Evolutionary conservation across 192 early-diverging fungal genomes (phyloP).

Genomic region (Rhizoclosmatium sp.): DNA sequence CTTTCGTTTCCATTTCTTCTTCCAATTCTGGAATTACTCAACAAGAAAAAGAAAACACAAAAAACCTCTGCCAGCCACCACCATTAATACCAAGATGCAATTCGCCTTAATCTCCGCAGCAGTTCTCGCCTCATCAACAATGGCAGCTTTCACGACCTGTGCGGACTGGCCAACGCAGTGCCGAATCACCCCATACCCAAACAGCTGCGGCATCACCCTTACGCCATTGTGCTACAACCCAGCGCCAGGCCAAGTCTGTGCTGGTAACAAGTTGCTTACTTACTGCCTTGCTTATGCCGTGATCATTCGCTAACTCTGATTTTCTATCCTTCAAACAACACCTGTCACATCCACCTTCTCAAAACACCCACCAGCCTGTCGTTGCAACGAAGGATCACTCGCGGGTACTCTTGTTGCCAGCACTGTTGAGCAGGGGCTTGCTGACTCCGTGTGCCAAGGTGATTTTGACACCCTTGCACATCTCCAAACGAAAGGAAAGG

Average conservation of each 20-base stretch:
- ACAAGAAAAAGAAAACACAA: neutral
- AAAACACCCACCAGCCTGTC: neutral
- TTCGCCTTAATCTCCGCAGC: neutral
- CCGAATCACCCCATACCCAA: neutral
- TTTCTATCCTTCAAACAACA: neutral
- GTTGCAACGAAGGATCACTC: neutral
- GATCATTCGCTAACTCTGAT: neutral
- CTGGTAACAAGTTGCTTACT: neutral
- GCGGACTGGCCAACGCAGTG: neutral
- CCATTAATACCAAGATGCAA: neutral
- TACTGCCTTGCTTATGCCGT: neutral
- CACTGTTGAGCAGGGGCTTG: neutral
- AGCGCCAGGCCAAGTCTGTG: constrained; percentile 2
- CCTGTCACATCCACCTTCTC: too few species aligned
- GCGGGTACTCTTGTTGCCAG: neutral
- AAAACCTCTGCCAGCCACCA: neutral
- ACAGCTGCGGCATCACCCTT: constrained; percentile 10
- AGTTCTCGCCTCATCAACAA: neutral
- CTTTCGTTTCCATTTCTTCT: too few species aligned
- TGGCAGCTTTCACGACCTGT: neutral
- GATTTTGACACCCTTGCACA: neutral
- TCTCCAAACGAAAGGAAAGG: neutral
- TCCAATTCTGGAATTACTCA: too few species aligned
- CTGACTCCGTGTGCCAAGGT: neutral
- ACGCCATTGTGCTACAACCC: neutral